phyloP scores from a whole-genome alignment of 495 filamentous ascomycete genomes.

The Haplographium delicatum region DNA sequence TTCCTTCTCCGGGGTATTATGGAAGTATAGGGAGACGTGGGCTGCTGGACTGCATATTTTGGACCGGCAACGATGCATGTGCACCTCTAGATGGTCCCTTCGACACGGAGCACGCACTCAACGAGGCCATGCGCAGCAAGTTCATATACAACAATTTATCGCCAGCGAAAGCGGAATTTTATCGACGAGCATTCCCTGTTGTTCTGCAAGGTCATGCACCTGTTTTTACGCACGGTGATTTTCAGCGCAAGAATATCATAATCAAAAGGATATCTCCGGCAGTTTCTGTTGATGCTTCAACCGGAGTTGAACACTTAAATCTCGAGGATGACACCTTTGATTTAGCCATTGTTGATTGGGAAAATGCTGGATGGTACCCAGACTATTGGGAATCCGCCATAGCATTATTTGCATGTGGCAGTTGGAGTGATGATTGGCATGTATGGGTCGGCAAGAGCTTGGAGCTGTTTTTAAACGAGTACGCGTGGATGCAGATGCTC shows the following conservation, averaged over 20 bases:
- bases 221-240: conserved; percentile 26
- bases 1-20: too few species aligned
- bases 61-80: conserved; percentile 15
- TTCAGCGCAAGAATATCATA: conserved; percentile 34
- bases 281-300: conserved; percentile 1
- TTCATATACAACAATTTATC: conserved; percentile 23
- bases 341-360: conserved; percentile 32
- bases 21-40: conserved; percentile 29
- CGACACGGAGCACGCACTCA: conserved; percentile 26
- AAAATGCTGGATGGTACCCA: conserved; percentile 33
- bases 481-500: conserved; percentile 18
- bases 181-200: conserved; percentile 29
- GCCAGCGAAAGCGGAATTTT: conserved; percentile 30
- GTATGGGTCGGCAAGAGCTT: conserved; percentile 30
- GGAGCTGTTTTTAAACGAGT: conserved; percentile 20
- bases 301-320: conserved; percentile 3
- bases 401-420: conserved; percentile 28
- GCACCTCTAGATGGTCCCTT: conserved; percentile 31
- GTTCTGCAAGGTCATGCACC: conserved; percentile 21
- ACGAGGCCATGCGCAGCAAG: conserved; percentile 29
- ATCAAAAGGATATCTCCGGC: conserved; percentile 13
- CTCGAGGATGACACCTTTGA: conserved; percentile 8
- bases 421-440: conserved; percentile 36
- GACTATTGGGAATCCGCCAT: conserved; percentile 31
- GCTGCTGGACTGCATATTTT: conserved; percentile 33